These are phyloP conservation scores for Atkinsonella hypoxylon DNA, from an alignment of 2,329 filamentous ascomycete genomes.

Conservation along the genomic window DNA sequence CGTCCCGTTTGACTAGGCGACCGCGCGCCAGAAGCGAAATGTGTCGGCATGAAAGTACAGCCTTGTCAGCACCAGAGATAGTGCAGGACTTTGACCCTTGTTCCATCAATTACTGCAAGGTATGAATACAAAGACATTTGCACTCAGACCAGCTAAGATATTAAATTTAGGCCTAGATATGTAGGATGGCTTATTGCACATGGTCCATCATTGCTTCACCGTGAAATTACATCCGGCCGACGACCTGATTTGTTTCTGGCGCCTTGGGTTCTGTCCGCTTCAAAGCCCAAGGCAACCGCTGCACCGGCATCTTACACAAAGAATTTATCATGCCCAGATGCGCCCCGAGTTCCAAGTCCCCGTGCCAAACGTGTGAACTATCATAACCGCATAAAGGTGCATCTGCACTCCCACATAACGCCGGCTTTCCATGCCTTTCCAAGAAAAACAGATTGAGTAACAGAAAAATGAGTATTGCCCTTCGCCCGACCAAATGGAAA, in stretches of 20 bases:
- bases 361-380: not conserved
- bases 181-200: too few species aligned
- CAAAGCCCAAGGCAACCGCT: not conserved
- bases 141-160: too few species aligned
- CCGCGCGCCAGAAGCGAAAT: too few species aligned
- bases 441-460: not conserved
- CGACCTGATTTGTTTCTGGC: not conserved
- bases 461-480: not conserved
- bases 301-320: not conserved
- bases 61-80: too few species aligned
- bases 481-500: not conserved
- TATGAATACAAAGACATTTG: too few species aligned
- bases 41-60: too few species aligned
- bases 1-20: too few species aligned
- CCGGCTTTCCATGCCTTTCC: constrained; percentile 1
- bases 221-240: too few species aligned
- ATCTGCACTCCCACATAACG: not conserved
- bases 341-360: not conserved
- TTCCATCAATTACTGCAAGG: too few species aligned
- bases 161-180: too few species aligned
- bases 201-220: too few species aligned
- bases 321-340: not conserved
- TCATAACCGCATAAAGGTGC: not conserved
- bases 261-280: not conserved
- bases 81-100: too few species aligned